These are phyloP conservation scores for Clarireedia sp. DNA, from an alignment of 2,329 filamentous ascomycete genomes.

Conservation along the genomic window DNA sequence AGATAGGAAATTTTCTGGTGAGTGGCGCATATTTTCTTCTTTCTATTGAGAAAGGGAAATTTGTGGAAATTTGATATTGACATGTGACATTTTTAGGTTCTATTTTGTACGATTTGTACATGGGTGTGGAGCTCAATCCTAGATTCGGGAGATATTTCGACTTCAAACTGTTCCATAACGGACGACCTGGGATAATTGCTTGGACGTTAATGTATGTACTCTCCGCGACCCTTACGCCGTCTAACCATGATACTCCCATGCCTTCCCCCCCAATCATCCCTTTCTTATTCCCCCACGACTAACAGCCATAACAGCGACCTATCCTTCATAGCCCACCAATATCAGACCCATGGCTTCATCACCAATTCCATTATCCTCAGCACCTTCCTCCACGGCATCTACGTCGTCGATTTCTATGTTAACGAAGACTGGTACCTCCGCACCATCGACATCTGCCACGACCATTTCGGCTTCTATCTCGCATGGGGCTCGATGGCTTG, in stretches of 20 bases:
- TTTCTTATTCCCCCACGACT: neutral
- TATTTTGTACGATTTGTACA: constrained; percentile 37
- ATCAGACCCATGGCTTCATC: constrained; percentile 34
- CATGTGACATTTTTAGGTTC: constrained; percentile 26
- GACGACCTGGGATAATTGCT: constrained; percentile 39
- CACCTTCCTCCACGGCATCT: constrained; percentile 36
- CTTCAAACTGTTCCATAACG: constrained; percentile 41
- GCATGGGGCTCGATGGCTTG: constrained; percentile 39
- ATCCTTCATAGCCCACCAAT: constrained; percentile 35
- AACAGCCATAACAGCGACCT: constrained; percentile 28
- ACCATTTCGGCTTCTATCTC: constrained; percentile 36
- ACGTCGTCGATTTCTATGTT: constrained; percentile 41
- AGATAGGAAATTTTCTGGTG: constrained; percentile 37
- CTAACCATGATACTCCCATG: neutral
- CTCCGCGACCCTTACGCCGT: neutral
- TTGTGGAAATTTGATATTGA: constrained; percentile 2
- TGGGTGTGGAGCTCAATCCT: constrained; percentile 40
- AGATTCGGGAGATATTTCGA: constrained; percentile 36
- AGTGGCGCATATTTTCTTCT: neutral
- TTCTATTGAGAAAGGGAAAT: no score
- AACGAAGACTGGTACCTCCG: constrained; percentile 42
- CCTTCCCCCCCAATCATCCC: neutral
- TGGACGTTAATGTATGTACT: constrained; percentile 38
- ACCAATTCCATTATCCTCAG: constrained; percentile 37
- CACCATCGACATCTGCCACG: constrained; percentile 36